A percentile compares a stretch with the other conserved stretches of the same genome.
Evolutionary conservation across 2,329 filamentous ascomycete species (phyloP).

Genomic region (Teratosphaeriaceae sp.): DNA sequence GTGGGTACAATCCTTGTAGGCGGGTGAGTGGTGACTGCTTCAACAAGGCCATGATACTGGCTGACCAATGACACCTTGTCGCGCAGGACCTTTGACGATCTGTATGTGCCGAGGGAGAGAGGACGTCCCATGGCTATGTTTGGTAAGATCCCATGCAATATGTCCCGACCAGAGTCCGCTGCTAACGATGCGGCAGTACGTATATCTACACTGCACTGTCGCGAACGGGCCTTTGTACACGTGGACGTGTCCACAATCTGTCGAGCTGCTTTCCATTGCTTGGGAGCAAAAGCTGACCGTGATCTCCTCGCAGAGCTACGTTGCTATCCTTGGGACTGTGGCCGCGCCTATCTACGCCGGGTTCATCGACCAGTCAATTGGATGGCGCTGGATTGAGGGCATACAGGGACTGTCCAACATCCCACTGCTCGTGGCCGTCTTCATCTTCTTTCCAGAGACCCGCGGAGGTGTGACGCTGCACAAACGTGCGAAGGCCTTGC

Average conservation of each 20-base stretch:
- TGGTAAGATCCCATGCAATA: too few species aligned
- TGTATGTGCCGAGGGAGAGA: neutral
- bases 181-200: too few species aligned
- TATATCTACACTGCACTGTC: too few species aligned
- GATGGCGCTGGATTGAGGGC: slow-evolving; percentile 51
- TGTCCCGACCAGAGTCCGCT: too few species aligned
- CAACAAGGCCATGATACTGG: too few species aligned
- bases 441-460: slow-evolving; percentile 41
- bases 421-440: slow-evolving; percentile 40
- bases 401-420: slow-evolving; percentile 48
- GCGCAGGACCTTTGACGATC: slow-evolving; percentile 1
- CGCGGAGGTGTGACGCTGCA: slow-evolving; percentile 42
- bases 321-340: slow-evolving; percentile 48
- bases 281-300: too few species aligned
- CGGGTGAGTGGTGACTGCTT: too few species aligned
- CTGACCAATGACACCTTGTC: too few species aligned
- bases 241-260: too few species aligned
- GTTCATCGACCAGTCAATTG: slow-evolving; percentile 47
- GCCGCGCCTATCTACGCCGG: slow-evolving; percentile 49
- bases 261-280: too few species aligned
- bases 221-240: too few species aligned
- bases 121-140: slow-evolving; percentile 38
- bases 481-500: slow-evolving; percentile 44
- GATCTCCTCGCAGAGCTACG: too few species aligned
- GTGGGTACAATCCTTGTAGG: slow-evolving; percentile 46